A percentile compares a stretch with the other conserved stretches of the same genome.
Evolutionary conservation across 352 stramenopile species (phyloP).

Genomic region (Pythium aphanidermatum): DNA sequence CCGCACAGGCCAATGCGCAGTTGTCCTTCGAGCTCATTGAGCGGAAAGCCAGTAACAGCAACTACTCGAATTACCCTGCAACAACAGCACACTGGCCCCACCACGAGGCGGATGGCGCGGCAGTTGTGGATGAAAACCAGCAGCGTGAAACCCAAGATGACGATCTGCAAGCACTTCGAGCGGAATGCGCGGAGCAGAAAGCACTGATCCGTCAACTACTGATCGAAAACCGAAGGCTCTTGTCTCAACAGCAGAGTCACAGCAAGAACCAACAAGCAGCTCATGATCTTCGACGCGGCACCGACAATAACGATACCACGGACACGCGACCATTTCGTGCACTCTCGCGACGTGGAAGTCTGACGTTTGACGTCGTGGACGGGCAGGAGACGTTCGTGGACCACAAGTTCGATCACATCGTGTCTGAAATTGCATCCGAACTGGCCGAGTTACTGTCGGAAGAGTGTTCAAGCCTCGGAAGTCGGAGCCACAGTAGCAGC

Average conservation of each 20-base stretch:
- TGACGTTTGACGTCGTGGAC: conserved; percentile 1
- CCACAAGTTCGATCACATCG: conserved; percentile 12
- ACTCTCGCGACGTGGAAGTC: not conserved
- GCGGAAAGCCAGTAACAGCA: conserved; percentile 9
- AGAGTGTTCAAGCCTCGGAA: not conserved
- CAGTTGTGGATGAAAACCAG: too few relatives aligned
- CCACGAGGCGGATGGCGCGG: not conserved
- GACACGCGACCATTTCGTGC: not conserved
- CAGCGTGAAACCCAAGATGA: too few relatives aligned
- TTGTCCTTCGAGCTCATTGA: conserved; percentile 15
- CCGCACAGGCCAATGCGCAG: conserved; percentile 8
- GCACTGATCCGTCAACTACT: conserved; percentile 11
- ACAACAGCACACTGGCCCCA: not conserved
- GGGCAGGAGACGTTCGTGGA: conserved; percentile 13
- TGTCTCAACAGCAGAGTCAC: not conserved
- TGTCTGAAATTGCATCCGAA: conserved; percentile 10
- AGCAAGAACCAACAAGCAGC: not conserved
- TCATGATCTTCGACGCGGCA: too few relatives aligned
- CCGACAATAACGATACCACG: too few relatives aligned
- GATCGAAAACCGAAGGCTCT: conserved; percentile 8
- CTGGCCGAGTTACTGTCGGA: conserved; percentile 7
- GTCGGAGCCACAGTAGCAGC: not conserved
- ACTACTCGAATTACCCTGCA: not conserved
- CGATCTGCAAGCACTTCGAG: conserved; percentile 5
- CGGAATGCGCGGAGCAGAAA: conserved; percentile 13